A percentile compares a stretch with the other conserved stretches of the same genome.
Evolutionary conservation across 2,329 filamentous ascomycete species (phyloP).

Genomic region (Sporothrix mexicana): DNA sequence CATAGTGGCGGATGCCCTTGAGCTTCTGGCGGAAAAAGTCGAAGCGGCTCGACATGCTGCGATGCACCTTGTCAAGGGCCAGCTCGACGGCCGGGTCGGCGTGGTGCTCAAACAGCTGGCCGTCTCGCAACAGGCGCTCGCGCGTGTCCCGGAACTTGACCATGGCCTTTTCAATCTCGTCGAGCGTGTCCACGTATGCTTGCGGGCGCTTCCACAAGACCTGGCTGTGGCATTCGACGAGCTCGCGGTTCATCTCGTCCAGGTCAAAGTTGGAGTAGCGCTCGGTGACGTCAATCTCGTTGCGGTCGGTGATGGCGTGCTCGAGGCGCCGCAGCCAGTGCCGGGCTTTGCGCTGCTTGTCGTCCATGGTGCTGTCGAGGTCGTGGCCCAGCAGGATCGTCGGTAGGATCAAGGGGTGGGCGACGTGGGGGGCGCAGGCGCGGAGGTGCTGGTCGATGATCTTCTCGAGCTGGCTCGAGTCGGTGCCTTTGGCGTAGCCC

Average conservation of each 20-base stretch:
- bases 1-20: constrained; percentile 66
- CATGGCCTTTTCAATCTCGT: constrained; percentile 38
- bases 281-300: constrained; percentile 63
- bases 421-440: constrained; percentile 56
- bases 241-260: constrained; percentile 64
- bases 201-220: constrained; percentile 54
- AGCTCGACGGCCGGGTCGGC: constrained; percentile 40
- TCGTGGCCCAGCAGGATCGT: constrained; percentile 65
- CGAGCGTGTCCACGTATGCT: constrained; percentile 53
- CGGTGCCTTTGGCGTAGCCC: constrained; percentile 66
- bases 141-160: constrained; percentile 33
- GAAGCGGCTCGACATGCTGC: constrained; percentile 59
- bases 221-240: constrained; percentile 64
- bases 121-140: constrained; percentile 25
- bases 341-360: constrained; percentile 66
- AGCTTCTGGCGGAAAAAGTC: constrained; percentile 68
- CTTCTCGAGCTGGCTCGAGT: constrained; percentile 59
- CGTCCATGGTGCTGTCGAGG: constrained; percentile 60
- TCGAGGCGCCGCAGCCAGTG: constrained; percentile 67
- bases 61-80: constrained; percentile 55
- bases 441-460: constrained; percentile 56
- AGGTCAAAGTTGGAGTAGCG: constrained; percentile 62
- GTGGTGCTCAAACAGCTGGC: constrained; percentile 18
- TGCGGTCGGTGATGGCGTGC: constrained; percentile 65
- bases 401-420: constrained; percentile 65